Conservation (phyloP, 148 eudicot genomes). For the Oxyria digyna region DNA sequence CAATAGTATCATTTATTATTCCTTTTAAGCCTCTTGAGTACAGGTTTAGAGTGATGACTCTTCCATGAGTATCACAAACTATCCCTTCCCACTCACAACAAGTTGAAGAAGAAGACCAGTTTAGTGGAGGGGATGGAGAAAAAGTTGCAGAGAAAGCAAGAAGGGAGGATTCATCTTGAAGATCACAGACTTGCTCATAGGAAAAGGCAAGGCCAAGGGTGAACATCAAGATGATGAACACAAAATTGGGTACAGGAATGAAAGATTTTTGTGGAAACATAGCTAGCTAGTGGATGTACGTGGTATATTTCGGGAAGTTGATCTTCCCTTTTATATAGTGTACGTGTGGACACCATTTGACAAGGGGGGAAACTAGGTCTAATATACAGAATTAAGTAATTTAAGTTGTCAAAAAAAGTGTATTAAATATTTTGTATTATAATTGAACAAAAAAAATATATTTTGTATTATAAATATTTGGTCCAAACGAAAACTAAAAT, state of each 20-base stretch:
- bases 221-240: neutral
- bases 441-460: no score
- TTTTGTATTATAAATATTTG: no score
- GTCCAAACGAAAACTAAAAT: no score
- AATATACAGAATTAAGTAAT: no score
- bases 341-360: neutral
- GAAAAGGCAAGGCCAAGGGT: slow-evolving; percentile 14
- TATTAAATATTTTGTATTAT: no score
- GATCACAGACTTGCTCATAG: neutral
- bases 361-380: no score
- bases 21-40: slow-evolving; percentile 46
- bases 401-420: no score
- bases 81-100: slow-evolving; percentile 81
- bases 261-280: no score
- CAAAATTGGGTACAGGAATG: neutral
- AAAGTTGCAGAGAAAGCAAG: slow-evolving; percentile 1
- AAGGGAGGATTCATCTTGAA: neutral
- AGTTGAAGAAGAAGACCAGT: slow-evolving; percentile 41
- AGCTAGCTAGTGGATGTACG: no score
- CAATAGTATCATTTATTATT: slow-evolving; percentile 25
- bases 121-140: slow-evolving; percentile 13
- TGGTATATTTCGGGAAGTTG: neutral
- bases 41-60: slow-evolving; percentile 30
- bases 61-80: slow-evolving; percentile 28
- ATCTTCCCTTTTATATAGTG: neutral